Evolutionary conservation across 345 rosid genomes (phyloP).

Genomic region (Geranium brycei): DNA sequence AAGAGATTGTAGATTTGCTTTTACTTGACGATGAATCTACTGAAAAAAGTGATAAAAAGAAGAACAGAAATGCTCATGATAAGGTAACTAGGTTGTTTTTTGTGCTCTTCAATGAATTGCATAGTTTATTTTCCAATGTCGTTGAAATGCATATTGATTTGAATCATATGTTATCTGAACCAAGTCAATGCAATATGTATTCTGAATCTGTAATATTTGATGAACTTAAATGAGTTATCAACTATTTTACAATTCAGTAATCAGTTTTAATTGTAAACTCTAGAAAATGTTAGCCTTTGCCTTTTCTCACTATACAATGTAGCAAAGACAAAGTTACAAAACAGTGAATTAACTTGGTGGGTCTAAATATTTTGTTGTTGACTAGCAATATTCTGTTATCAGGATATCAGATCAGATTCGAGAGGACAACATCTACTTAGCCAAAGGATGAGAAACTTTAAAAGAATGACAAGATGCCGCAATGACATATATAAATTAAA

Average conservation of each 20-base stretch:
- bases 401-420: conserved; percentile 72
- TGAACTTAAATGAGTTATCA: not conserved
- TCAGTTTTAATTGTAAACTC: not conserved
- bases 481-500: conserved; percentile 49
- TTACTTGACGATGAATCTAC: conserved; percentile 44
- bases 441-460: conserved; percentile 56
- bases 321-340: not conserved
- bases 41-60: conserved; percentile 32
- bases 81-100: conserved; percentile 20
- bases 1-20: conserved; percentile 38
- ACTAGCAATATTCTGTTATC: conserved; percentile 14
- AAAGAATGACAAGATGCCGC: conserved; percentile 40
- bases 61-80: conserved; percentile 26
- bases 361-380: conserved; percentile 7
- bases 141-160: not conserved
- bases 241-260: not conserved
- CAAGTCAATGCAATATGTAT: not conserved
- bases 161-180: conserved; percentile 1
- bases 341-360: not conserved
- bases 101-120: not conserved
- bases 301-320: not conserved
- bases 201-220: not conserved
- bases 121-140: not conserved
- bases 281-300: not conserved
- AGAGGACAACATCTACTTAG: conserved; percentile 55